Conservation (phyloP, 2,329 filamentous ascomycete species). For the Orbilia ellipsospora region DNA sequence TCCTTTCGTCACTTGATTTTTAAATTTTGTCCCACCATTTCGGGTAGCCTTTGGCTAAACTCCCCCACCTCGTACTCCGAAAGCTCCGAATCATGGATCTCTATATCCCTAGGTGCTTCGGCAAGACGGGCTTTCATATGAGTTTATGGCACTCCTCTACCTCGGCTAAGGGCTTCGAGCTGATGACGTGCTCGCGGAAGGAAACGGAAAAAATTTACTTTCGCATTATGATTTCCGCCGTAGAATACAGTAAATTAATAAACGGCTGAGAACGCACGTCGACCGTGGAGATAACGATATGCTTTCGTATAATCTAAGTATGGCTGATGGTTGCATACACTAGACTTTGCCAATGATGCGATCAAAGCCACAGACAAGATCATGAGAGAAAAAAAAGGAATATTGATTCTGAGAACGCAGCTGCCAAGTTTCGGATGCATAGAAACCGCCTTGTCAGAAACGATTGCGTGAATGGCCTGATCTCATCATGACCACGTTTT, state of each 20-base stretch:
- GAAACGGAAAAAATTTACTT: too few relatives aligned
- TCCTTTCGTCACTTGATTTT: too few relatives aligned
- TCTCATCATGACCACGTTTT: conserved; percentile 9
- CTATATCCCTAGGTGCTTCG: too few relatives aligned
- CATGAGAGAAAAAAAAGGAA: conserved; percentile 1
- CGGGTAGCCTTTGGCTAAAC: background rate
- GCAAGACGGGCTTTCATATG: too few relatives aligned
- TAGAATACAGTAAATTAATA: too few relatives aligned
- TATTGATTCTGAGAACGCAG: conserved; percentile 2
- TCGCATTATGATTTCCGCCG: too few relatives aligned
- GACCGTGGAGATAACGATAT: too few relatives aligned
- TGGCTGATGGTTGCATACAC: background rate
- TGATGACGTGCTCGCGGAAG: too few relatives aligned
- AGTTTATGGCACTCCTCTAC: too few relatives aligned
- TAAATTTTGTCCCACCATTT: too few relatives aligned
- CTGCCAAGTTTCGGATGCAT: conserved; percentile 19
- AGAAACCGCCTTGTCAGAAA: conserved; percentile 1
- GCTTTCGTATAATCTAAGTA: background rate
- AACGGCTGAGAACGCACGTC: too few relatives aligned
- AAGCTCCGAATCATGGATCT: conserved; percentile 9
- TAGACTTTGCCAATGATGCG: background rate
- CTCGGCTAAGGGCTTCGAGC: too few relatives aligned
- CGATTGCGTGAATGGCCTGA: conserved; percentile 36
- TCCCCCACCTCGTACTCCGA: conserved; percentile 35
- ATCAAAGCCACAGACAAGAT: conserved; percentile 8